These are phyloP conservation scores for Eudorina sp. DNA, from an alignment of 139 green algal species.

Conservation along the genomic window DNA sequence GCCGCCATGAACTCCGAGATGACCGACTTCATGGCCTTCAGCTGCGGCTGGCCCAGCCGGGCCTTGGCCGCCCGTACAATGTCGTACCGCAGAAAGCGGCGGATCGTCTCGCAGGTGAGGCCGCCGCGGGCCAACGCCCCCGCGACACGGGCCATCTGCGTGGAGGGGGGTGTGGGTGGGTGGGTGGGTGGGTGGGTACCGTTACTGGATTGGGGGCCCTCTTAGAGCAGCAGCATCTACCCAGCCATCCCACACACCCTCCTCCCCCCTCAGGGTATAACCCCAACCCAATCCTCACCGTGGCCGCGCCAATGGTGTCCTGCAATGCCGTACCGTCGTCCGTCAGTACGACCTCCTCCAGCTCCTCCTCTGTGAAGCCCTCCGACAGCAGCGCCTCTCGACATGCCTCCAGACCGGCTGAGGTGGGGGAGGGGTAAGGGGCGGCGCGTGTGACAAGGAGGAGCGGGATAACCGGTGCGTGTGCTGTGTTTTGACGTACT, in stretches of 20 bases:
- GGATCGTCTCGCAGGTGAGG: slow-evolving; percentile 15
- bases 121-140: background rate
- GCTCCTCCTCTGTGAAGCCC: slow-evolving; percentile 15
- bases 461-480: background rate
- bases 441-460: background rate
- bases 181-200: too few relatives aligned
- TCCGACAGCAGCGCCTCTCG: slow-evolving; percentile 20
- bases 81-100: slow-evolving; percentile 44
- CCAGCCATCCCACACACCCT: background rate
- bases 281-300: slow-evolving; percentile 24
- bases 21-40: slow-evolving; percentile 7
- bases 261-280: too few relatives aligned
- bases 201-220: too few relatives aligned
- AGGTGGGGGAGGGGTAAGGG: background rate
- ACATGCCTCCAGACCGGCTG: background rate
- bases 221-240: too few relatives aligned
- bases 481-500: too few relatives aligned
- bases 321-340: slow-evolving; percentile 3
- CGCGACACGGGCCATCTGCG: background rate
- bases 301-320: slow-evolving; percentile 13
- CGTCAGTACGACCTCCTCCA: slow-evolving; percentile 20
- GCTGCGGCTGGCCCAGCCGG: background rate
- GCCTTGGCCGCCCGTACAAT: background rate
- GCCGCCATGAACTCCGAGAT: too few relatives aligned
- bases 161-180: too few relatives aligned